Evolutionary conservation across 2,329 filamentous ascomycete genomes (phyloP).

Genomic region (Exophiala calicioides): DNA sequence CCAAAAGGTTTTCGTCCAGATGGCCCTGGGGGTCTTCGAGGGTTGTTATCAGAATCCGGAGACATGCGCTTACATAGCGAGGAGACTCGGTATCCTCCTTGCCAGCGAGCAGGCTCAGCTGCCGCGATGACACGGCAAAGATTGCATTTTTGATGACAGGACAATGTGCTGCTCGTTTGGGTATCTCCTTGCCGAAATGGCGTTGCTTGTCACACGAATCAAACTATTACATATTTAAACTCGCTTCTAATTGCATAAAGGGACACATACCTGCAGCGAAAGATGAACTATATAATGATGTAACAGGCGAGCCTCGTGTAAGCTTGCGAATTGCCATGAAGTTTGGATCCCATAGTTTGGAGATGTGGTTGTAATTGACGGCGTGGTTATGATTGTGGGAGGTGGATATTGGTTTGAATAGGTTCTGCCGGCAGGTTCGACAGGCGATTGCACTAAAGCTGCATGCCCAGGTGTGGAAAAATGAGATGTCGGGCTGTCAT

Average conservation of each 20-base stretch:
- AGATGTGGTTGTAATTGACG: conserved; percentile 5
- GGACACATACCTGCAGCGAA: conserved; percentile 36
- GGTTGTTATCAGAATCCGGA: conserved; percentile 50
- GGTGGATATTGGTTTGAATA: conserved; percentile 5
- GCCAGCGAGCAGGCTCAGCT: conserved; percentile 44
- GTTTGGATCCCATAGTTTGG: conserved; percentile 7
- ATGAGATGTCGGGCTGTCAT: conserved; percentile 3
- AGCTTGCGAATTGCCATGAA: conserved; percentile 18
- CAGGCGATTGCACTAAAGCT: conserved; percentile 1
- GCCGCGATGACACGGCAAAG: conserved; percentile 49
- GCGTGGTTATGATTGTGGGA: not conserved
- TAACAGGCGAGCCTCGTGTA: conserved; percentile 38
- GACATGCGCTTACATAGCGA: conserved; percentile 48
- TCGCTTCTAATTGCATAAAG: no score
- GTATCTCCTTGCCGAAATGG: conserved; percentile 50
- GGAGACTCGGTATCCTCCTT: conserved; percentile 46
- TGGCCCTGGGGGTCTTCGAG: conserved; percentile 45
- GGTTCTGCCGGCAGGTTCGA: not conserved
- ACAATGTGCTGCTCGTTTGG: conserved; percentile 48
- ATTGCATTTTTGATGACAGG: conserved; percentile 52
- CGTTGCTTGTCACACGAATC: conserved; percentile 39
- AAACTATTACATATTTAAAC: no score
- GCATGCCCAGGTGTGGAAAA: conserved; percentile 1
- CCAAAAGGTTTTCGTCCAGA: conserved; percentile 50
- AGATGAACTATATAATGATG: conserved; percentile 39